A percentile compares a stretch with the other conserved stretches of the same genome.
phyloP scores from a whole-genome alignment of 805 yeast genomes.

The Schwanniomyces occidentalis region DNA sequence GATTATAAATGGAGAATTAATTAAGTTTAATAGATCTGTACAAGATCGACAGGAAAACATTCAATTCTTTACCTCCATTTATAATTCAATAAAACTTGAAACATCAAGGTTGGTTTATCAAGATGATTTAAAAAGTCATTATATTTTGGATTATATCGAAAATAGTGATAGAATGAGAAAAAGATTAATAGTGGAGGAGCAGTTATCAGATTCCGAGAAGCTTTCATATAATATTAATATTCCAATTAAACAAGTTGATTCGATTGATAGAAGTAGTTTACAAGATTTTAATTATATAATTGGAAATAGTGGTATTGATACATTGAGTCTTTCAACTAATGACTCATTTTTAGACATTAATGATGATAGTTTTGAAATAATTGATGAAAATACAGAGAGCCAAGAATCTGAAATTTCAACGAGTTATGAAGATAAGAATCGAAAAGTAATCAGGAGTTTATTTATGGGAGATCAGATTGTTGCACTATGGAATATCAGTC shows the following conservation, averaged over 20 bases:
- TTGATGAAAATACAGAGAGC: conserved; percentile 36
- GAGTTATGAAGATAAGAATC: conserved; percentile 62
- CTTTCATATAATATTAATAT: conserved; percentile 42
- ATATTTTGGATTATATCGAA: conserved; percentile 68
- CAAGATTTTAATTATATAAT: conserved; percentile 18
- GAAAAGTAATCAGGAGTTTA: conserved; percentile 70
- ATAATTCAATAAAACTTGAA: conserved; percentile 48
- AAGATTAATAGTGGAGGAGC: conserved; percentile 56
- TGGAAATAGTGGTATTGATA: conserved; percentile 24
- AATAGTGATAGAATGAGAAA: conserved; percentile 68
- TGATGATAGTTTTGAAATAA: conserved; percentile 42
- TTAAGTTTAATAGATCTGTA: conserved; percentile 50
- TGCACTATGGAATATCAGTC: conserved; percentile 74
- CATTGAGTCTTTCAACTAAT: conserved; percentile 21
- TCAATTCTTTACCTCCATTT: conserved; percentile 47
- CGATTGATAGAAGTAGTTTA: conserved; percentile 2
- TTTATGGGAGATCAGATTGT: conserved; percentile 68
- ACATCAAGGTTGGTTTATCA: conserved; percentile 32
- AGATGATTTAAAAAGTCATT: conserved; percentile 22
- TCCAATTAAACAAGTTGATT: conserved; percentile 25
- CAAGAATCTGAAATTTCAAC: conserved; percentile 12
- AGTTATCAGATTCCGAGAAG: conserved; percentile 44
- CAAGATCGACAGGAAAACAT: conserved; percentile 70
- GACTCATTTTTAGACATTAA: conserved; percentile 11
- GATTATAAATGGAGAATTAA: conserved; percentile 46